These are phyloP conservation scores for Penicillium pulvis DNA, from an alignment of 495 filamentous ascomycete genomes.

Conservation along the genomic window DNA sequence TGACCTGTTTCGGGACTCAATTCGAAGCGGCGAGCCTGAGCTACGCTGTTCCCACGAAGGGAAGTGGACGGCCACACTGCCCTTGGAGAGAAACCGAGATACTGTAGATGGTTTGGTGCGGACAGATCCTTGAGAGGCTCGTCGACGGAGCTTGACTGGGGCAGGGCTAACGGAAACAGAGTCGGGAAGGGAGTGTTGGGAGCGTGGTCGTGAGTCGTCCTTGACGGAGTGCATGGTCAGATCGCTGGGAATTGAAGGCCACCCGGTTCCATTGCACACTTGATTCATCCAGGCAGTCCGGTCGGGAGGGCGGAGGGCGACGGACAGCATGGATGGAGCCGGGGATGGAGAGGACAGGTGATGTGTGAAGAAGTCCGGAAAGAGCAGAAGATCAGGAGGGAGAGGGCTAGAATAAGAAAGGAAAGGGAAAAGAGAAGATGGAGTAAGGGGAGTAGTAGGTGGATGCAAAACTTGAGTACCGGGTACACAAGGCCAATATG, in stretches of 20 bases:
- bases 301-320: conserved; percentile 22
- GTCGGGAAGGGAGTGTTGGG: conserved; percentile 21
- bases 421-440: conserved; percentile 15
- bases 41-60: conserved; percentile 46
- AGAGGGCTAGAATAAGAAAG: conserved; percentile 10
- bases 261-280: conserved; percentile 42
- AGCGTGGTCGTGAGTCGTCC: conserved; percentile 23
- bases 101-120: conserved; percentile 42
- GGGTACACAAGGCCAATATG: conserved; percentile 21
- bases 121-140: conserved; percentile 46
- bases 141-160: conserved; percentile 37
- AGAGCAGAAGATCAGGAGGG: not conserved
- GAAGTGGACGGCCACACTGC: conserved; percentile 40
- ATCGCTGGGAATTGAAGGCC: conserved; percentile 32
- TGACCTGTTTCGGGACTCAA: conserved; percentile 37
- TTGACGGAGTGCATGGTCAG: conserved; percentile 34
- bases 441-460: conserved; percentile 20
- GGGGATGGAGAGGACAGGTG: conserved; percentile 9
- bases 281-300: conserved; percentile 37
- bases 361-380: conserved; percentile 2
- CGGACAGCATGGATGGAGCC: conserved; percentile 18
- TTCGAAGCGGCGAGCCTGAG: conserved; percentile 26
- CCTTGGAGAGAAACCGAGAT: conserved; percentile 44
- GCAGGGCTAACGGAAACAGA: conserved; percentile 15
- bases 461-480: conserved; percentile 14